Evolutionary conservation across 768 basidiomycete species (phyloP), one percentile per base, ranked within the genome.

Genomic region (Piloderma croceum): DNA sequence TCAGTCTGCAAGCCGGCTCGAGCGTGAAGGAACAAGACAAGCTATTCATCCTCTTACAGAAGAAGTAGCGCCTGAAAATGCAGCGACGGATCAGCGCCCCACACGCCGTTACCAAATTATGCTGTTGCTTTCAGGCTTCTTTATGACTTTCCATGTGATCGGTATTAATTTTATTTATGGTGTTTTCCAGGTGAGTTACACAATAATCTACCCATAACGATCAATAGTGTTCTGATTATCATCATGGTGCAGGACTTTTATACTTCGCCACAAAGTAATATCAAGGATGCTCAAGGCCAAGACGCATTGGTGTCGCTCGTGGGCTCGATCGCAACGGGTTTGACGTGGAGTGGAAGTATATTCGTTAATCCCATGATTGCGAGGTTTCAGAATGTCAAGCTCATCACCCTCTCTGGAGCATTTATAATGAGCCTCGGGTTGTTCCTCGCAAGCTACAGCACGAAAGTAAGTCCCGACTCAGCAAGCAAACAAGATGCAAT

Each of bases 291-390:
- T 6, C 44, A 50, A 37, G 63, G 56, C 1, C 63, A 63, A 31
- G 68, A 71, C 39, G 65, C 69, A 5, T 43, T 69, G 5, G 63
- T 69, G 1, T 63, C 69, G 1, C 54, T 70, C 4, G 60, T 70
- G 2, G 69, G 70, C 0, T 69, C 68, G 3, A 62, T 71, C 15
- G 70, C 67, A 1, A 61, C 63, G 21, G 67, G 70, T 2, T 52
- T 72, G 19, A 70, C 68, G 0, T 72, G 70, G 70, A 68, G 68
- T 42, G 70, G 70, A 15, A 60, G 67, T 36, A 64, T 72, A 37
- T 65, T 67, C 41, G 68, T 70, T 24, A 68, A 65, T 31, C 61
- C 65, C 4, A 46, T 70, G 34, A 61, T 70, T 12, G 55, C 63
- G 7, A 54, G 60, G 6, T 36, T 59, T 6, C 50, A 60, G 31